Percentiles rank a stretch among this genome's conserved stretches.
Conservation (phyloP, 1,284 basidiomycete species). For the Xanthoconium separans region DNA sequence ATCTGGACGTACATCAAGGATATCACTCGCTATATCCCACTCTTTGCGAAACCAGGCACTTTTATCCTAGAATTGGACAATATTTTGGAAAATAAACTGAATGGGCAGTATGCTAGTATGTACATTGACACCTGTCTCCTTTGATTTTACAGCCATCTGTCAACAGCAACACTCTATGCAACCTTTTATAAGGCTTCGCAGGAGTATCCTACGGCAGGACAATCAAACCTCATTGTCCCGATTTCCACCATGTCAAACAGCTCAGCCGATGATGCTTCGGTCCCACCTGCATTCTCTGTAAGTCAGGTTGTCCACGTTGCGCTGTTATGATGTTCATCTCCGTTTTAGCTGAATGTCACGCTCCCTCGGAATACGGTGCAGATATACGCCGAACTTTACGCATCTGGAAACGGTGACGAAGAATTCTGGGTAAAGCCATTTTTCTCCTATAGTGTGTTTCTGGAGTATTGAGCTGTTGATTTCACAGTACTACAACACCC, state of each 20-base stretch:
- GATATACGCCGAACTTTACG: conserved; percentile 69
- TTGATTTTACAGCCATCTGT: neutral
- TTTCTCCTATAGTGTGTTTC: conserved; percentile 4
- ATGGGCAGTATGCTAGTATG: conserved; percentile 69
- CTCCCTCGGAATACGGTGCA: conserved; percentile 66
- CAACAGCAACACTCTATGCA: conserved; percentile 60
- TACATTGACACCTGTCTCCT: conserved; percentile 5
- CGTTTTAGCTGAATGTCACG: conserved; percentile 58
- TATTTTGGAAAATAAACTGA: conserved; percentile 52
- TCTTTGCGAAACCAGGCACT: conserved; percentile 63
- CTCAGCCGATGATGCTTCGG: conserved; percentile 67
- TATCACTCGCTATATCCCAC: conserved; percentile 67
- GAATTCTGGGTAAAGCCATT: conserved; percentile 67
- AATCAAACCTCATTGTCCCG: conserved; percentile 65
- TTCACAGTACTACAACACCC: conserved; percentile 67
- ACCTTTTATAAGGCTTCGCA: conserved; percentile 66
- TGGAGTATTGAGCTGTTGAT: neutral
- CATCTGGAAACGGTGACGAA: conserved; percentile 71
- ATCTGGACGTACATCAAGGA: conserved; percentile 81
- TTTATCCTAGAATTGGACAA: conserved; percentile 77
- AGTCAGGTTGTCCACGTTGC: conserved; percentile 17
- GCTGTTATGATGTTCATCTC: neutral
- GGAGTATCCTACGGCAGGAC: conserved; percentile 53
- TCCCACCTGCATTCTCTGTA: conserved; percentile 72
- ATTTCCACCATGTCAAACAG: conserved; percentile 61